These are phyloP conservation scores for Fusarium paranaense DNA, from an alignment of 2,329 filamentous ascomycete genomes.

Conservation along the genomic window DNA sequence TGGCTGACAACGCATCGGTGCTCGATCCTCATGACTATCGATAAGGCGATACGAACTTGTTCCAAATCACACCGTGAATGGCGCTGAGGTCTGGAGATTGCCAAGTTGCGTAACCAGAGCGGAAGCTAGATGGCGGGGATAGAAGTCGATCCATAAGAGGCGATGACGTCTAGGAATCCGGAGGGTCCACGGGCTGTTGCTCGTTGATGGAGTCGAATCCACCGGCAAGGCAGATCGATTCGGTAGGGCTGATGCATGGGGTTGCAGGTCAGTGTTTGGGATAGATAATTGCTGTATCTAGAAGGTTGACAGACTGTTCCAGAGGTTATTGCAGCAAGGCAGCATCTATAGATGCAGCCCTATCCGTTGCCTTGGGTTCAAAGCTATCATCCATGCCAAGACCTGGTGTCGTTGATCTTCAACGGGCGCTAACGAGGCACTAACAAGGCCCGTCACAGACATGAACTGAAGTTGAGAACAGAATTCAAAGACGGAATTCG, in stretches of 20 bases:
- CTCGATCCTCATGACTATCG: neutral
- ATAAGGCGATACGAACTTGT: neutral
- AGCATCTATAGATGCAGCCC: neutral
- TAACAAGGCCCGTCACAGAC: neutral
- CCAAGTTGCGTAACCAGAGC: slow-evolving; percentile 19
- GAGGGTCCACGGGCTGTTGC: neutral
- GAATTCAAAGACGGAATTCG: neutral
- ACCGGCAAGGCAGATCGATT: neutral
- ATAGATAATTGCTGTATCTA: neutral
- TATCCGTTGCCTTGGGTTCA: neutral
- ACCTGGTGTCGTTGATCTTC: neutral
- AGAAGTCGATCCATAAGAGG: neutral
- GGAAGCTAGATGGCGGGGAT: neutral
- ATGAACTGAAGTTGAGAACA: neutral
- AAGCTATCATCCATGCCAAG: neutral
- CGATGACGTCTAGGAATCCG: slow-evolving; percentile 24
- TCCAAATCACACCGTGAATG: neutral
- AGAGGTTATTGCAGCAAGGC: neutral
- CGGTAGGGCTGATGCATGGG: neutral
- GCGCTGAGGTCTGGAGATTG: neutral
- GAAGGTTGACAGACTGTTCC: neutral
- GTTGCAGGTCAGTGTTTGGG: neutral
- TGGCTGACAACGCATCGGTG: neutral
- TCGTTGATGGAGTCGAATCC: neutral
- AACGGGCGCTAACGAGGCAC: neutral